Evolutionary conservation across 352 stramenopile genomes (phyloP), one percentile per base, ranked within the genome.

Genomic region (Phytophthora rubi): DNA sequence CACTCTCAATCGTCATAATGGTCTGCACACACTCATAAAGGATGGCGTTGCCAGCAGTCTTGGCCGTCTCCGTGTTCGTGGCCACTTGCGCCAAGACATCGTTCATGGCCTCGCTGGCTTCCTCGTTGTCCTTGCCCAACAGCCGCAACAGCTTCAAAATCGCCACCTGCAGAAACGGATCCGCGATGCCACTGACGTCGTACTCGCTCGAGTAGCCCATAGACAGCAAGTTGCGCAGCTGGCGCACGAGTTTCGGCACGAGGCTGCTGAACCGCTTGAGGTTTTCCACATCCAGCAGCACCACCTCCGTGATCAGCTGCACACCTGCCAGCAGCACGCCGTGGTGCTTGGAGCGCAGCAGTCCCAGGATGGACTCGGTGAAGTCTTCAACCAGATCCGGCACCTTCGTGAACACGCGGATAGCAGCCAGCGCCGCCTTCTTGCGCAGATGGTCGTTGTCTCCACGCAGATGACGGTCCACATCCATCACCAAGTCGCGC

Each of bases 41-140:
- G 51, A 99, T 98, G 18, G 96, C 97, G 80, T 99, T 99, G 35
- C 98, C 98, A n/a, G 98, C 95, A 75, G 98, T 99, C 77, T 99
- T 99, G 44, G 96, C 95, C 8, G 97, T 99, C 77, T 99, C 98
- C 10, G 98, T 99, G 83, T 99, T 99, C n/a, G 97, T 99, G n/a
- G 98, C 98, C 37, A 99, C 98, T 85, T 99, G 96, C 3, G 97
- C 97, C 4, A 99, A 88, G 18, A 99, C 94, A 83, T 99, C 98
- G 79, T 99, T 99, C 89, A 96, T 96, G 2, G 87, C 87, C 53
- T 96, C 90, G 28, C 87, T 95, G 0, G 97, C 97, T 59, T 98
- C 94, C 51, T 97, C 93, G 75, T 99, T 98, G 59, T 91, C 89
- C 58, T 97, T 90, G 47, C 98, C 98, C n/a, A 99, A 68, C 10